phyloP scores from a whole-genome alignment of 106 monocot genomes.

The Narthecium ossifragum region DNA sequence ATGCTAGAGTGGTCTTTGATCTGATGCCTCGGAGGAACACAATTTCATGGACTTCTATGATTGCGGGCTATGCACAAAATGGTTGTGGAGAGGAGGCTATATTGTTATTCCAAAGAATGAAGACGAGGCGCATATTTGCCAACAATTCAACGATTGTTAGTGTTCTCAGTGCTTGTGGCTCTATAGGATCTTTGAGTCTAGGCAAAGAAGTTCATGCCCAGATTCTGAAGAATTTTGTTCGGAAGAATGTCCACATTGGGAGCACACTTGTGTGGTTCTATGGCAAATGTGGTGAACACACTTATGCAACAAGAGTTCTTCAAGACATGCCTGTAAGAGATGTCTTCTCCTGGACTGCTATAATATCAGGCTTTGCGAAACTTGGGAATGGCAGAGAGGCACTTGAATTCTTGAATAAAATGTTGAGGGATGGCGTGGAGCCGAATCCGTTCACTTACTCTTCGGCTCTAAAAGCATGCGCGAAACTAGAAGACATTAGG shows the following conservation, averaged over 20 bases:
- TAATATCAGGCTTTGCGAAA: conserved; percentile 55
- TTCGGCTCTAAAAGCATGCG: conserved; percentile 75
- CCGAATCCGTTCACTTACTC: conserved; percentile 83
- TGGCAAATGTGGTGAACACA: conserved; percentile 51
- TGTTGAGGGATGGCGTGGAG: conserved; percentile 64
- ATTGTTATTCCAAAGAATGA: conserved; percentile 68
- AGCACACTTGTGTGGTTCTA: conserved; percentile 92
- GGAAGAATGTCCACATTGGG: conserved; percentile 43
- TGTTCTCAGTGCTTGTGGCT: conserved; percentile 72
- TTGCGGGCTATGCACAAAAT: conserved; percentile 73
- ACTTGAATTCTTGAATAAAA: conserved; percentile 56
- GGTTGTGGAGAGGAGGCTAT: conserved; percentile 62
- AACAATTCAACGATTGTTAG: conserved; percentile 60
- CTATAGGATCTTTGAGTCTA: conserved; percentile 27
- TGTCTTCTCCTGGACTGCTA: conserved; percentile 78
- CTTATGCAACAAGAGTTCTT: conserved; percentile 64
- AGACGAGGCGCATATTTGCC: conserved; percentile 35
- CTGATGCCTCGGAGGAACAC: conserved; percentile 76
- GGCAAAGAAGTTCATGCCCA: conserved; percentile 78
- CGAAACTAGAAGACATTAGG: conserved; percentile 38
- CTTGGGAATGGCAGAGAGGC: conserved; percentile 47
- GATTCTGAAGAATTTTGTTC: conserved; percentile 38
- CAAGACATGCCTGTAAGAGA: conserved; percentile 66
- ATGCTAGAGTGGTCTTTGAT: conserved; percentile 74
- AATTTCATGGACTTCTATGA: conserved; percentile 89